These are phyloP conservation scores for Stellera chamaejasme DNA, from an alignment of 345 rosid genomes.

Conservation along the genomic window DNA sequence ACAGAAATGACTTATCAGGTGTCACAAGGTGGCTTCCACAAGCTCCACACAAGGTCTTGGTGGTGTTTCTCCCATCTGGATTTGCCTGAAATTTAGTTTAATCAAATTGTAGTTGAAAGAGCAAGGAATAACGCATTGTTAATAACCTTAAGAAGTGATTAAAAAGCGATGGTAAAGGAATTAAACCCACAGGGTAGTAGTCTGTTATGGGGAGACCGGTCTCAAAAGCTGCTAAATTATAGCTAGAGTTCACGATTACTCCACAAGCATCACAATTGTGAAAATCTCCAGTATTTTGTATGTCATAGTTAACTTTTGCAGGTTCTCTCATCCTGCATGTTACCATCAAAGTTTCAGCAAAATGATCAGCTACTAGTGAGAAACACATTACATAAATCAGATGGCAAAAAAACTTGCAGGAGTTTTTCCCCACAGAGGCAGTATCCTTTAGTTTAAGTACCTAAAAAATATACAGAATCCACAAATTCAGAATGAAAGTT, in stretches of 20 bases:
- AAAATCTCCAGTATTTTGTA: neutral
- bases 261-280: slow-evolving; percentile 9
- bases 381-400: too few species aligned
- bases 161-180: neutral
- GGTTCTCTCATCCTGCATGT: slow-evolving; percentile 6
- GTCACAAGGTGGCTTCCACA: slow-evolving; percentile 4
- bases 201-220: neutral
- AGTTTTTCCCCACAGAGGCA: too few species aligned
- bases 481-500: too few species aligned
- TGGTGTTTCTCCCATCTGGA: neutral
- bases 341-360: too few species aligned
- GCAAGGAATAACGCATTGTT: neutral
- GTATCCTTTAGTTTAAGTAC: too few species aligned
- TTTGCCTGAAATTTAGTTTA: slow-evolving; percentile 5
- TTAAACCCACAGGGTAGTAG: slow-evolving; percentile 4
- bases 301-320: neutral
- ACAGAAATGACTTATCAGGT: slow-evolving; percentile 8
- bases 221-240: slow-evolving; percentile 1
- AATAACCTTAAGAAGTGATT: neutral
- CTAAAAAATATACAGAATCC: too few species aligned
- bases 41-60: slow-evolving; percentile 1
- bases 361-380: too few species aligned
- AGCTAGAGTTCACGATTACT: neutral
- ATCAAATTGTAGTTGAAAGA: neutral
- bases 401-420: too few species aligned